Evolutionary conservation across 2,329 filamentous ascomycete genomes (phyloP), one percentile per base, ranked within the genome.

Genomic region (Ceratocystiopsis brevicomis): DNA sequence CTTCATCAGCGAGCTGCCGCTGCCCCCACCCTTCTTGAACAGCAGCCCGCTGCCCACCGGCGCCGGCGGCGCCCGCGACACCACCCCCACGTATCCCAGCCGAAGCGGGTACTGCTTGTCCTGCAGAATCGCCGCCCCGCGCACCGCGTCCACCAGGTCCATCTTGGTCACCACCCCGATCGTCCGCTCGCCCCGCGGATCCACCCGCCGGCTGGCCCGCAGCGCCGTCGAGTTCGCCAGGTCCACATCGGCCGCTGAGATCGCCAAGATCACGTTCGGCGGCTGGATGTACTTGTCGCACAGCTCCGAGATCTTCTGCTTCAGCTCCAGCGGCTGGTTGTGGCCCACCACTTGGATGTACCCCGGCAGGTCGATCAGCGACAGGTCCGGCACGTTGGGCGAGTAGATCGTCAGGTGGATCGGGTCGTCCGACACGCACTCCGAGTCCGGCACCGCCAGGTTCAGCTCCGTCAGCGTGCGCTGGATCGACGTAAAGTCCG

Each of bases 111-210:
- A 98, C 58, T 96, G 93, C 56, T 77, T 80, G 58, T 98, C 88
- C 21, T 70, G 78, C 17, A 98, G 67, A 32, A 98, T 84, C 34
- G 74, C 69, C 14, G 75, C 71, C 30, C 87, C 90, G 45, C 88
- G 76, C 9, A 68, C 65, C 3, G 90, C 71, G 52, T 96, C 88
- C 9, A 98, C 87, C 18, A 98, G 69, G 54, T 98, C 90, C 88
- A 98, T 95, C 64, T 98, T 98, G 3, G 90, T 98, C 37, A 98
- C 79, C n/a, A 98, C 90, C 38, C 90, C 90, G 55, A 98, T 98
- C 0, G 90, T 98, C 48, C 90, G 73, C 62, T 98, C 90, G 44
- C 90, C 90, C 47, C 90, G 72, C 1, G 90, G 90, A 54, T 98
- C 90, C 25, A 96, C 87, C 52, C 88, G 74, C 49, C 90, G 74